These are phyloP conservation scores for Nidularia pulvinata DNA, from an alignment of 768 basidiomycete genomes.

Conservation along the genomic window DNA sequence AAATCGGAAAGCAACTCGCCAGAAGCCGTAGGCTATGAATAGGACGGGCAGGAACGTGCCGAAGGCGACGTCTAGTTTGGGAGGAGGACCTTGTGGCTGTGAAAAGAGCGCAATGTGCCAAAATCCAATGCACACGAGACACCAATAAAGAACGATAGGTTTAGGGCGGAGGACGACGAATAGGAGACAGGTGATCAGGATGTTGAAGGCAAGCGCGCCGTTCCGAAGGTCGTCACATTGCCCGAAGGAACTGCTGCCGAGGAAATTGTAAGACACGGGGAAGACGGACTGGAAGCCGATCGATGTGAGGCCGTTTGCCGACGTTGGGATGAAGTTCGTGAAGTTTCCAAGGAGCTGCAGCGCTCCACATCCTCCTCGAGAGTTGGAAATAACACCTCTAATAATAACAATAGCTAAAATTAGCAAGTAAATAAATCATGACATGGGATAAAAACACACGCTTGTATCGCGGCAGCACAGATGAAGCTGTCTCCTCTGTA, in stretches of 20 bases:
- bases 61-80: conserved; percentile 72
- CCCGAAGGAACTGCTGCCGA: conserved; percentile 40
- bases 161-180: conserved; percentile 75
- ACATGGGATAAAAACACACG: conserved; percentile 40
- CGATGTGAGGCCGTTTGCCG: conserved; percentile 64
- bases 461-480: conserved; percentile 82
- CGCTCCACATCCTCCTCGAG: conserved; percentile 76
- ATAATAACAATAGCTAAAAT: neutral
- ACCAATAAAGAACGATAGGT: conserved; percentile 71
- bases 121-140: conserved; percentile 79
- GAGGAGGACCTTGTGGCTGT: conserved; percentile 66
- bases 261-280: conserved; percentile 68
- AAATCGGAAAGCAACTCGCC: conserved; percentile 75
- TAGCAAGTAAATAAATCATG: conserved; percentile 1
- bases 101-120: conserved; percentile 87
- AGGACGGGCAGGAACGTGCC: conserved; percentile 75
- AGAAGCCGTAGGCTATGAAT: conserved; percentile 79
- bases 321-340: conserved; percentile 61
- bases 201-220: conserved; percentile 71
- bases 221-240: conserved; percentile 75
- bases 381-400: conserved; percentile 66
- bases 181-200: conserved; percentile 62
- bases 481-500: conserved; percentile 87
- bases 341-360: conserved; percentile 72
- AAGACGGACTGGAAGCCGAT: conserved; percentile 76